Evolutionary conservation across 2,329 filamentous ascomycete species (phyloP), one percentile per base, ranked within the genome.

Genomic region (Xylariaceae sp.): DNA sequence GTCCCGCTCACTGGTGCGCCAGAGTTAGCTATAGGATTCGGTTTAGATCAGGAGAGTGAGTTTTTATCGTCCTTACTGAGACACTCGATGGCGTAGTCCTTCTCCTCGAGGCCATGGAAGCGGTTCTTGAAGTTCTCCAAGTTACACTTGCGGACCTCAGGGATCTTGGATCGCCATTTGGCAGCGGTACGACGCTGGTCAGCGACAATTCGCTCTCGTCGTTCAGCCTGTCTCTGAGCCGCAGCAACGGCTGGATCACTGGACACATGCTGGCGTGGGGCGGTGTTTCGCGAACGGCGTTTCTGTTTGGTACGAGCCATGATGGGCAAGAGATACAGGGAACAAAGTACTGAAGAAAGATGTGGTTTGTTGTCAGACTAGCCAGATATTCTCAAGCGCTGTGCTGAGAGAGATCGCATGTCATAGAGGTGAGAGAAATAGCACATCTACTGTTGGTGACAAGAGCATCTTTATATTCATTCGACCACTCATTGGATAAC

Each of bases 121-220:
- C 68, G 62, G 52, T 74, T 74, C 58, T 73, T 74, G 62, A 72
- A 74, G 55, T 68, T 65, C 53, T 72, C 70, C 47, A 72, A 73
- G 58, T 71, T 69, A 47, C 71, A 65, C 51, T 66, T 70, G 43
- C 69, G 64, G n/a, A 71, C 67, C 22, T 66, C 62, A 1, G 68
- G 68, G 17, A 75, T 67, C 67, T 71, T 71, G 48, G 67, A 58
- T 1, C 67, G 67, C 69, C 68, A 71, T 51, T 71, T 71, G 44
- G 68, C 60, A 11, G 63, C 66, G 11, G 54, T 60, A 32, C 69
- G 66, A 19, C 65, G 66, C 10, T 59, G 63, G 39, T 71, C 64
- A 14, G 68, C 62, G 12, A 70, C 57, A 42, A 71, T 67, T 2
- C 62, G 61, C 48, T 71, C 64, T 6, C 68, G 68, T 12, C 68